Evolutionary conservation across 2,329 filamentous ascomycete species (phyloP), one percentile per base, ranked within the genome.

Genomic region (Periconia sp.): DNA sequence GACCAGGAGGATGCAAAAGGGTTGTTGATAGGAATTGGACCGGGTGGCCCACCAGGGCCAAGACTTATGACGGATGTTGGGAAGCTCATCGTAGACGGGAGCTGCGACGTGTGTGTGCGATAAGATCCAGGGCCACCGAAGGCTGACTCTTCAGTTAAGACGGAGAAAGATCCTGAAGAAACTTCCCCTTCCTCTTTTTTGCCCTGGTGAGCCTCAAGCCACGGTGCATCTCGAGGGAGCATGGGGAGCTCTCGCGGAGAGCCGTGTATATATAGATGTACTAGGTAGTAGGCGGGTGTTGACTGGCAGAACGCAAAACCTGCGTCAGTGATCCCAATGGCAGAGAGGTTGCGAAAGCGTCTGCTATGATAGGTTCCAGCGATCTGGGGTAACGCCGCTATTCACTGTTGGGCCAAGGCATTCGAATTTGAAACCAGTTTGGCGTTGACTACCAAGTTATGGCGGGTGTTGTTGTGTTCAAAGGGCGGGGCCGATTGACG

Each of bases 401-500:
- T 45, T 33, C 27, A 19, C 14, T 7, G 19, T 19, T 18, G 17
- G 41, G n/a, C n/a, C 41, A 15, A 23, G 17, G 19, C 20, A 18
- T 45, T n/a, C 43, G 23, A 23, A 18, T 31, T 17, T 5, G 17
- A 40, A 40, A 33, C 23, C 27, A 41, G 45, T 6, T 47, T 23
- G 20, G n/a, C 11, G 5, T 37, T 37, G 33, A 5, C 33, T 37
- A 37, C 33, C 11, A 19, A 33, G 23, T 47, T 37, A 19, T 37
- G 31, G 17, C 3, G 30, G 31, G 42, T 33, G 37, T 31, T 37
- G 31, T 27, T 19, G 10, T 33, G 37, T 17, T 20, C 42, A 41
- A 40, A 42, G 37, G 42, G 47, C 40, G 47, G 47, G 47, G 47
- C 47, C 47, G 47, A 40, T 31, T 30, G 35, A 43, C 40, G 47